Percentiles rank a stretch among this genome's conserved stretches.
These are phyloP conservation scores for Silene uniflora DNA, from an alignment of 148 eudicot genomes.

Conservation along the genomic window DNA sequence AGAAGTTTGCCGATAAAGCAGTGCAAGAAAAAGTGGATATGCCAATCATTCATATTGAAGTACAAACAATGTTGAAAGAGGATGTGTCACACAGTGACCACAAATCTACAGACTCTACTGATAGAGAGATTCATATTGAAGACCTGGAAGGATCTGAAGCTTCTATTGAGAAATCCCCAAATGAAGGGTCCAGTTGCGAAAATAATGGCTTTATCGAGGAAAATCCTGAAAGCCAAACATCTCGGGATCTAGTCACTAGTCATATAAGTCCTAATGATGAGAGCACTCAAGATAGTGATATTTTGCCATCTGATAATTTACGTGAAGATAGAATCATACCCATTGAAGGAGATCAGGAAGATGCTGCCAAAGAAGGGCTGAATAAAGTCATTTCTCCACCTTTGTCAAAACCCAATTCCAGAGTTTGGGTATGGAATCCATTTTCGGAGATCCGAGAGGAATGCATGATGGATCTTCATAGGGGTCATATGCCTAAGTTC, in stretches of 20 bases:
- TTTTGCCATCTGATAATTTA: constrained; percentile 18
- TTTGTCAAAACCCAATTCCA: constrained; percentile 27
- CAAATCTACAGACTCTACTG: constrained; percentile 18
- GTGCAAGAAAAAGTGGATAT: constrained; percentile 10
- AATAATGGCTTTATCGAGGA: constrained; percentile 22
- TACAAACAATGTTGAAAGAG: constrained; percentile 8
- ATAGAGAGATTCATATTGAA: constrained; percentile 29
- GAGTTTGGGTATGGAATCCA: constrained; percentile 58
- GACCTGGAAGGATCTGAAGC: constrained; percentile 24
- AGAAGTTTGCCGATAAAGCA: constrained; percentile 8
- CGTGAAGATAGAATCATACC: constrained; percentile 32
- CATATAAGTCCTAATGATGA: constrained; percentile 15
- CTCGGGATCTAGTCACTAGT: constrained; percentile 14
- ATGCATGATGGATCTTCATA: constrained; percentile 49
- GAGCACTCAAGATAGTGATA: constrained; percentile 28
- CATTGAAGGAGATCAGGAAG: constrained; percentile 27
- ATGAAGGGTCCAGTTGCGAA: constrained; percentile 24
- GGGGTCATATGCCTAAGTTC: constrained; percentile 45
- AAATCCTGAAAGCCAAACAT: constrained; percentile 17
- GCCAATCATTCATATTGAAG: constrained; percentile 10
- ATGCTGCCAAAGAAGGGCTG: constrained; percentile 19
- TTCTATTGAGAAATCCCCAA: constrained; percentile 27
- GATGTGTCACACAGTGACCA: constrained; percentile 5
- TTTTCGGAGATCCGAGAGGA: constrained; percentile 48
- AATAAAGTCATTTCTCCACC: constrained; percentile 23